phyloP scores from a whole-genome alignment of 169 alveolate genomes.

The Theileria equi region DNA sequence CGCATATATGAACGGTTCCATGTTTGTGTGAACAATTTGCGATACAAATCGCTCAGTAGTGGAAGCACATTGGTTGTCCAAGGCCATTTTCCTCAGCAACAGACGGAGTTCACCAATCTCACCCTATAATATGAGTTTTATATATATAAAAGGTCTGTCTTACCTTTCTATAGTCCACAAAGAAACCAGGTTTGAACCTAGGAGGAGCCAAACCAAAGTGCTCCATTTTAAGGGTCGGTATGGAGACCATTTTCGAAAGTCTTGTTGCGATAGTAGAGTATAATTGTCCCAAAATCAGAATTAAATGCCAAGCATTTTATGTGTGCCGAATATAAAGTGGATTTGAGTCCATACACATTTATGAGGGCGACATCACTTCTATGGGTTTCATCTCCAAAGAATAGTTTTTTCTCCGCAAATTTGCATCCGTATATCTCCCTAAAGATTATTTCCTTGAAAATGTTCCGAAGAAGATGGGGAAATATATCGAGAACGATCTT shows the following conservation, averaged over 20 bases:
- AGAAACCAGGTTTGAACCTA: conserved; percentile 40
- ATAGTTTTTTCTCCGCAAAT: too few relatives aligned
- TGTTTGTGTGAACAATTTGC: conserved; percentile 1
- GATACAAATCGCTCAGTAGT: conserved; percentile 15
- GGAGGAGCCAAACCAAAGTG: conserved; percentile 44
- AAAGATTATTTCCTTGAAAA: too few relatives aligned
- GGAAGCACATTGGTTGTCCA: conserved; percentile 33
- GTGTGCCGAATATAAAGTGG: neutral
- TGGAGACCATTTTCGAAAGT: conserved; percentile 15
- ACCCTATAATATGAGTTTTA: conserved; percentile 27
- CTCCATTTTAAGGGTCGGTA: conserved; percentile 29
- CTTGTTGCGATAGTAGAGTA: conserved; percentile 11
- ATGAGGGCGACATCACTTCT: too few relatives aligned
- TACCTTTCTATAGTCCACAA: conserved; percentile 54
- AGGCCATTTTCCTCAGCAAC: conserved; percentile 49
- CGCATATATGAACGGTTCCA: neutral
- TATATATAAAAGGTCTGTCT: neutral
- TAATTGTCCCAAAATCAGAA: too few relatives aligned
- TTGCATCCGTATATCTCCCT: too few relatives aligned
- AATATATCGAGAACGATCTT: conserved; percentile 52
- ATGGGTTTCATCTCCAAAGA: too few relatives aligned
- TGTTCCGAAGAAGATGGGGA: conserved; percentile 42
- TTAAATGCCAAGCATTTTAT: too few relatives aligned
- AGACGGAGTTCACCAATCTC: conserved; percentile 61
- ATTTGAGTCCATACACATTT: neutral